Base-by-base conservation (phyloP, 2,329 filamentous ascomycete species). In the Xylaria sp. region DNA sequence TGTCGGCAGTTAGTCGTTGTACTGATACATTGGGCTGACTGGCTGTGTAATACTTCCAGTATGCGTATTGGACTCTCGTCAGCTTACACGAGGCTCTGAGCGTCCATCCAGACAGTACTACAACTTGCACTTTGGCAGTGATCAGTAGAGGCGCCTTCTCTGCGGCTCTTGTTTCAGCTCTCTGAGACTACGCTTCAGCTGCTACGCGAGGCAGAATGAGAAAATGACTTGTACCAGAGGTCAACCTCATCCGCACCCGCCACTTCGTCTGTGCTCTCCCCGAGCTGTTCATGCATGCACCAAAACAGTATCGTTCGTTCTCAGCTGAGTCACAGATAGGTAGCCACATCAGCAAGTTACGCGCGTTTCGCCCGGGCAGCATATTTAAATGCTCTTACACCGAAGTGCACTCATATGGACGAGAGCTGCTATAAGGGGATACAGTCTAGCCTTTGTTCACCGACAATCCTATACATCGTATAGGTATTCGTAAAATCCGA, bases 41-140 rank as follows among this genome's bases (percentile, higher is more conserved):
- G 19, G 47, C 10, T n/a, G n/a, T n/a, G n/a, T n/a, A n/a, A n/a
- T n/a, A n/a, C n/a, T n/a, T n/a, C n/a, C n/a, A n/a, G n/a, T n/a
- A n/a, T n/a, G n/a, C n/a, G n/a, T 37, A 49, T 33, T 25, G 29
- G 25, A 51, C 17, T 55, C 17, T 55, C 38, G 38, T 60, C 52
- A 60, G 58, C 58, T 52, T 60, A 60, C 47, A 51, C 13, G 33
- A 49, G 29, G 23, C 46, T 7, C 11, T 11, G 29, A 11, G 29
- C 29, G 29, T 6, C 29, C 29, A 11, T 11, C 6, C 29, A 33
- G 29, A 33, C 29, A 33, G 29, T 33, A 6, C 6, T 6, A 33
- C 29, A 33, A 11, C 29, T 33, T 33, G 11, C 29, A 33, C 29
- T 11, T 6, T 33, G 19, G n/a, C 33, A 29, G 21, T 43, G 37